Evolutionary conservation across 306 rosid genomes (phyloP), one percentile per base, ranked within the genome.

Genomic region (Pterocarpus santalinus): DNA sequence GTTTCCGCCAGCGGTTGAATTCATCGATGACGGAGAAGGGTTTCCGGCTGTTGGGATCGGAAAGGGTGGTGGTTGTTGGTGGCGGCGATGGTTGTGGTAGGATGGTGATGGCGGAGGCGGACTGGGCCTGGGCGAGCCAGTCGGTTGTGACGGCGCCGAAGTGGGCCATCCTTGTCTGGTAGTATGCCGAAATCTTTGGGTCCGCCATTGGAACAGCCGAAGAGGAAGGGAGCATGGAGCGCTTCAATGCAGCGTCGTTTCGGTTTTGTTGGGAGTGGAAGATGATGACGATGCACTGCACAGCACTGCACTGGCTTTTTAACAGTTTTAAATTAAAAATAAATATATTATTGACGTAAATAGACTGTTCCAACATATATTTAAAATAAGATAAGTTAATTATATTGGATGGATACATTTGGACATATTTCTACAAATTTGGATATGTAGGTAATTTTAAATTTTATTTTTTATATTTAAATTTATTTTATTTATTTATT

Each of bases 121-220:
- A 95, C 73, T 95, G 89, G 53, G 97, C 89, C 73, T 95, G 89
- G 53, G 97, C 89, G 4, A 95, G 88, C 99, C 99, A 93, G 62
- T 93, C 97, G 53, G 86, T 84, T 77, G 95, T 89, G 75, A 95
- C 91, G 28, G 90, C 97, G 56, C 90, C 99, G 65, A 87, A 88
- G 84, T 95, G 99, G 0, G 88, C 92, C 47, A 92, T 85, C 55
- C 97, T 68, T 6, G 86, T 87, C 82, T 95, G 94, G 75, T 91
- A 95, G 73, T 91, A 95, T 15, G 93, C 93, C 0, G 99, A 95
- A 43, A 88, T 82, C 41, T 73, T 84, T 13, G 80, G 90, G 86
- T 77, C 90, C 17, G 75, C 88, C 82, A 84, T 81, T 22, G 85
- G 1, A 16, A 15, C 6, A 8, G n/a, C 4, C 32, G 4, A 4